Evolutionary conservation across 139 green algal species (phyloP).

Genomic region (Coelastrella sp.): DNA sequence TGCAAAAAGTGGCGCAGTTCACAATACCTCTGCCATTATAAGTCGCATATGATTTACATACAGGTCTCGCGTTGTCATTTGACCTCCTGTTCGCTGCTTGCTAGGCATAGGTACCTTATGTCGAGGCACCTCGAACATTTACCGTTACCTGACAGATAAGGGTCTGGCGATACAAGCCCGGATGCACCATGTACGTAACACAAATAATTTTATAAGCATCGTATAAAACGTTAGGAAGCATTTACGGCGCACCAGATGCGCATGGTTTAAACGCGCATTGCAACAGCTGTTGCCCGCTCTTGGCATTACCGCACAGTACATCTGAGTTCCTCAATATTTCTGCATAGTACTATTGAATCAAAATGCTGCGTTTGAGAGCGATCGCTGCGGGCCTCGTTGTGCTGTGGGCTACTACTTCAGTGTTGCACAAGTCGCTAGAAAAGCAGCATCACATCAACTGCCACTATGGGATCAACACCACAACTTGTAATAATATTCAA

Average conservation of each 20-base stretch:
- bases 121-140: no score
- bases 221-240: neutral
- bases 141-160: neutral
- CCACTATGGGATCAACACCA: neutral
- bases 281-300: neutral
- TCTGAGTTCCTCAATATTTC: neutral
- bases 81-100: no score
- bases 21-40: no score
- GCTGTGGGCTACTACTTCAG: neutral
- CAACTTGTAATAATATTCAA: neutral
- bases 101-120: no score
- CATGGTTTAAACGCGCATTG: neutral
- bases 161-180: neutral
- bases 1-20: no score
- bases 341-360: neutral
- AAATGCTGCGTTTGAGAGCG: neutral
- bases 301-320: neutral
- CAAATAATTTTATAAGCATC: neutral
- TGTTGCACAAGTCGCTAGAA: neutral
- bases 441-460: neutral
- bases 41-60: no score
- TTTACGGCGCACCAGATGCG: neutral
- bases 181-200: neutral
- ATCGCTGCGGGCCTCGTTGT: neutral
- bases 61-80: no score